These are phyloP conservation scores for Chaetomiaceae sp. DNA, from an alignment of 2,329 filamentous ascomycete species.

Conservation along the genomic window DNA sequence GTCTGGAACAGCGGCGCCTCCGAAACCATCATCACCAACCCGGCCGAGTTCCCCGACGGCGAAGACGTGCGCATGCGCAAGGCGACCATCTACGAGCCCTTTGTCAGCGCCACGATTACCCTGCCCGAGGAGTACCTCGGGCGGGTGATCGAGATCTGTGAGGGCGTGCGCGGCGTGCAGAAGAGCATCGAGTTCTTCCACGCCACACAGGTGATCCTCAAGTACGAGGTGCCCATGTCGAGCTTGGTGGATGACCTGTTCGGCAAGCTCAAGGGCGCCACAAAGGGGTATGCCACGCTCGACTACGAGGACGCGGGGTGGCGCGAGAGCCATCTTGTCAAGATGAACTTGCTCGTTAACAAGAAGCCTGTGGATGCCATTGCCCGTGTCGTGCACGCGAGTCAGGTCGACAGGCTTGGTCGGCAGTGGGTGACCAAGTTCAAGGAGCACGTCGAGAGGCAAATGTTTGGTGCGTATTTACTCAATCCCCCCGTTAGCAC, in stretches of 20 bases:
- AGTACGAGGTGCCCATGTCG: constrained; percentile 81
- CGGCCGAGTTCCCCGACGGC: constrained; percentile 74
- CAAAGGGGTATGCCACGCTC: constrained; percentile 90
- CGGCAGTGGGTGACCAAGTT: constrained; percentile 90
- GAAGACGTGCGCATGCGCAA: constrained; percentile 43
- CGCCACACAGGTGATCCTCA: constrained; percentile 84
- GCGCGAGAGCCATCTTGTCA: constrained; percentile 71
- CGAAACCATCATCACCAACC: constrained; percentile 76
- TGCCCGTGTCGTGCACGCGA: constrained; percentile 77
- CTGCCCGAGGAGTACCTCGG: constrained; percentile 92
- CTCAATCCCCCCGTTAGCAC: too few relatives aligned
- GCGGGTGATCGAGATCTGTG: constrained; percentile 90
- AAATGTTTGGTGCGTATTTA: constrained; percentile 80
- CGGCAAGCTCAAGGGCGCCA: constrained; percentile 87
- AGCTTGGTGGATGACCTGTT: constrained; percentile 96
- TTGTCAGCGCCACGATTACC: constrained; percentile 77
- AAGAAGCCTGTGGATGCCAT: constrained; percentile 91
- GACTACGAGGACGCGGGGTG: constrained; percentile 97
- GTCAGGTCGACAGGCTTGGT: constrained; percentile 74
- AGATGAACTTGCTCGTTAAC: constrained; percentile 90
- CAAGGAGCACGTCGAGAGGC: constrained; percentile 90
- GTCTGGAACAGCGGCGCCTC: constrained; percentile 64
- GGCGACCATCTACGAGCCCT: constrained; percentile 50
- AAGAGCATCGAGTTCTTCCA: constrained; percentile 87
- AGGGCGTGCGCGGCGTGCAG: constrained; percentile 81